Conservation (phyloP, 208 protist genomes). For the Crithidia sp. region DNA sequence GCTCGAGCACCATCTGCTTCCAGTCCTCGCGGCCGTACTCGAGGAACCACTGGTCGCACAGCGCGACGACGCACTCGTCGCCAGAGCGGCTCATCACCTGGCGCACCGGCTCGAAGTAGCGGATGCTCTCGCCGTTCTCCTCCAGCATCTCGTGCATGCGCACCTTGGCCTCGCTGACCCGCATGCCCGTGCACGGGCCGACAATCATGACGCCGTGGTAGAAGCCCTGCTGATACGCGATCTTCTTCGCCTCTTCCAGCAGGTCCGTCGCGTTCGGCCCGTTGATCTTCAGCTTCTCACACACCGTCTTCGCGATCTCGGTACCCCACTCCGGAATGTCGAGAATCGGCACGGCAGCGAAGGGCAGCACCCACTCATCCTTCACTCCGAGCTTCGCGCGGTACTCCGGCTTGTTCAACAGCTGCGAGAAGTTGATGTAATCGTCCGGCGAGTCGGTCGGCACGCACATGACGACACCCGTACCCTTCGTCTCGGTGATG, state of each 20-base stretch:
- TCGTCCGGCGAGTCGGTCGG: constrained; percentile 99
- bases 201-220: constrained; percentile 96
- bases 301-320: constrained; percentile 87
- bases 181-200: constrained; percentile 74
- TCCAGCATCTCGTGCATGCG: constrained; percentile 84
- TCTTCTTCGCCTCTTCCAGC: constrained; percentile 98
- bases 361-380: constrained; percentile 96
- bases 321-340: constrained; percentile 92
- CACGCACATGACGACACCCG: constrained; percentile 98
- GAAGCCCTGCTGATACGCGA: constrained; percentile 98
- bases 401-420: constrained; percentile 95
- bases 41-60: constrained; percentile 99
- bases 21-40: constrained; percentile 99
- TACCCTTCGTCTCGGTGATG: constrained; percentile 97
- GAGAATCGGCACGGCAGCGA: constrained; percentile 97
- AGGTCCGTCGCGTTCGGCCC: constrained; percentile 95
- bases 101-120: constrained; percentile 97
- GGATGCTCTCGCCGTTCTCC: constrained; percentile 75
- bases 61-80: constrained; percentile 99
- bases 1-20: constrained; percentile 85
- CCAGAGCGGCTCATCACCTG: constrained; percentile 98
- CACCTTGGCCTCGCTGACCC: constrained; percentile 96
- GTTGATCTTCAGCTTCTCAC: constrained; percentile 96
- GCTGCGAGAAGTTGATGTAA: constrained; percentile 97
- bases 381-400: constrained; percentile 93